These are phyloP conservation scores for Ehretia macrophylla DNA, from an alignment of 257 asterid species.

Conservation along the genomic window DNA sequence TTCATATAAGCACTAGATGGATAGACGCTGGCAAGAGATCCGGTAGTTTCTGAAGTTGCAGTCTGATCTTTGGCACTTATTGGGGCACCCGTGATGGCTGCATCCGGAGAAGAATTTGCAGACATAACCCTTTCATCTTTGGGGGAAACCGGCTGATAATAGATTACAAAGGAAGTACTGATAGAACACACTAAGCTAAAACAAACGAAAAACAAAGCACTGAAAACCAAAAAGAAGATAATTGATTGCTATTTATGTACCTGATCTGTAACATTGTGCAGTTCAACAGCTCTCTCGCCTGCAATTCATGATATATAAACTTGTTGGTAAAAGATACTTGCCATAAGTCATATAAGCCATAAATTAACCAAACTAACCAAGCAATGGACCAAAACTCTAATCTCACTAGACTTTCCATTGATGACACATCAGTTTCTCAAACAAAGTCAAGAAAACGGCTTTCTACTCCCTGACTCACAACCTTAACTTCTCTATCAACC, in stretches of 20 bases:
- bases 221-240: conserved; percentile 10
- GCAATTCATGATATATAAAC: conserved; percentile 7
- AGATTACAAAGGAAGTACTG: conserved; percentile 31
- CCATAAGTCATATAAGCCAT: background rate
- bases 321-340: background rate
- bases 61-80: conserved; percentile 57
- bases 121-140: conserved; percentile 80
- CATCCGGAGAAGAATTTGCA: conserved; percentile 62
- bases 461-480: too few relatives aligned
- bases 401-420: too few relatives aligned
- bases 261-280: conserved; percentile 75
- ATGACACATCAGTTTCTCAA: too few relatives aligned
- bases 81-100: conserved; percentile 61
- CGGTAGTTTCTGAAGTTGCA: conserved; percentile 57
- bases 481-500: too few relatives aligned
- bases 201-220: conserved; percentile 12
- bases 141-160: conserved; percentile 63
- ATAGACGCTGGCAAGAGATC: conserved; percentile 36
- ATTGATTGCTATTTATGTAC: conserved; percentile 27
- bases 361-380: too few relatives aligned
- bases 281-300: conserved; percentile 76
- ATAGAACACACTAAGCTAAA: conserved; percentile 29
- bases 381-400: too few relatives aligned
- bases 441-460: too few relatives aligned
- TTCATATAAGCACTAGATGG: conserved; percentile 54